Evolutionary conservation across 345 rosid genomes (phyloP), one percentile per base, ranked within the genome.

Genomic region (Camelina hispida): DNA sequence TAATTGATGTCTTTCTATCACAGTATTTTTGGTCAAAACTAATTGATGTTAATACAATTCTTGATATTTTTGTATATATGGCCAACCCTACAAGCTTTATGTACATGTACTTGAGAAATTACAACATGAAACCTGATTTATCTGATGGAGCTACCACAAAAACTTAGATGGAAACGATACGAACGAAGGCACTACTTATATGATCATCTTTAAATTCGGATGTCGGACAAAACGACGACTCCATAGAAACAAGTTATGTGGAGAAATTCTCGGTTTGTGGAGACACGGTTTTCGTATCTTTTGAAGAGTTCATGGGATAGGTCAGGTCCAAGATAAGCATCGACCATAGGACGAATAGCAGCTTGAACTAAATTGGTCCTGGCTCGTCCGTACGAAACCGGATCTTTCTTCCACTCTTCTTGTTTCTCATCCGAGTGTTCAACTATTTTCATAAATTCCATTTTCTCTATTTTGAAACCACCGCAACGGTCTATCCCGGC

Each of bases 331-430:
- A 87, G 72, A 67, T 85, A 84, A 20, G 85, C 87, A 65, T 85
- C 71, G 12, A 79, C 80, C 68, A 83, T 82, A 18, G 88, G 84
- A 30, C 87, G 76, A 23, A 87, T 81, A 13, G 86, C 81, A 50
- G 87, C 86, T 54, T 87, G 82, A 58, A 83, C 86, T 68, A 85
- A 25, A 81, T 82, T 85, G 78, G 88, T 82, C 62, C 84, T 82
- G 81, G 79, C 82, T 78, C 75, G 78, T 30, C 88, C 88, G 64
- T 83, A 83, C 28, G 88, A 82, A 52, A 75, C 80, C 12, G 87
- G 87, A 76, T 87, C 87, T 53, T 40, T 75, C 43, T 75, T 75
- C 85, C 85, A 85, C 78, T 83, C 88, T 54, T 82, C 77, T 30
- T 85, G 81, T 73, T 81, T 79, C 84, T 80, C 85, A 54, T 72